Evolutionary conservation across 2,329 filamentous ascomycete species (phyloP), one percentile per base, ranked within the genome.

Genomic region (Aphanocladium album): DNA sequence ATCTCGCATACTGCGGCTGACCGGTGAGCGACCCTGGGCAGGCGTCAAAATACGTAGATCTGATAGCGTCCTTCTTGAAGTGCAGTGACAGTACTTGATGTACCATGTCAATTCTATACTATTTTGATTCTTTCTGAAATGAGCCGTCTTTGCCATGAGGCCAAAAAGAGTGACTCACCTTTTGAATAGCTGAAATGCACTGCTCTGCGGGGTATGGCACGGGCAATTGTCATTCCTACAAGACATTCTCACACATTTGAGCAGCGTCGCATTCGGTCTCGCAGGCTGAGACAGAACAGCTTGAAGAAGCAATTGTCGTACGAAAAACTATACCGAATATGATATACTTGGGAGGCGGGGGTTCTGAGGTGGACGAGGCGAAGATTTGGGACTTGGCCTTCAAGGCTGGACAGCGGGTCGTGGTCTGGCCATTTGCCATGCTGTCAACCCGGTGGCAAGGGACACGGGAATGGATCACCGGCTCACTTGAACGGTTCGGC

Each of bases 401-500:
- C n/a, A 47, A 41, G 49, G 17, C 57, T 21, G 50, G 50, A 9
- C 49, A 60, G 12, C 41, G 41, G 9, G 50, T 55, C 41, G 50
- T 55, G 3, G 23, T 43, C 25, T 55, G 57, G 43, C 43, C 57
- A 33, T 55, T 60, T 30, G 50, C 51, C 7, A 55, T 54, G 57
- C 33, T 30, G 14, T 47, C 50, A 16, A n/a, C 17, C 21, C 39
- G 43, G 9, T 52, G 50, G 30, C n/a, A 49, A 23, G 33, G 51
- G 5, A 49, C 45, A 11, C 7, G 23, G n/a, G 25, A 23, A 14
- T 43, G 33, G 23, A n/a, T 55, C 16, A 14, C 33, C 5, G 30
- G 21, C 16, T 60, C 25, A 14, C 43, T 60, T 17, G 23, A 11
- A 3, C 35, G 33, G 16, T 9, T 45, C 2, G 57, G 49, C 17